These are phyloP conservation scores for Mycosarcoma mackinlayi DNA, from an alignment of 1,284 basidiomycete species.

Conservation along the genomic window DNA sequence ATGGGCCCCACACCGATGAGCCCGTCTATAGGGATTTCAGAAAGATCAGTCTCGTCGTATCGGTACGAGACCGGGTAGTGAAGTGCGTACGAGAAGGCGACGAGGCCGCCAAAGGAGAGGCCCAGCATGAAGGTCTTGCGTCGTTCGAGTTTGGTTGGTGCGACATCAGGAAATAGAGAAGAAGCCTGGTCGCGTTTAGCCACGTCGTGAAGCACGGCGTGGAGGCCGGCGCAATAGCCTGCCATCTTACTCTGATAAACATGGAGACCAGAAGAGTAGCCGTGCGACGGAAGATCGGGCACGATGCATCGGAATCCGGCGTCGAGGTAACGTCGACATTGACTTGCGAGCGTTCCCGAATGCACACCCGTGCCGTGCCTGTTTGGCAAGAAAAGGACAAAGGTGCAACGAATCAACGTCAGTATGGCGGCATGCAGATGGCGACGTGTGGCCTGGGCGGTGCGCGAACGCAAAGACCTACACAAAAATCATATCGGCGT, in stretches of 20 bases:
- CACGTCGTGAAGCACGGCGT: constrained; percentile 60
- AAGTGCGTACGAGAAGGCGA: constrained; percentile 59
- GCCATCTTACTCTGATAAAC: constrained; percentile 57
- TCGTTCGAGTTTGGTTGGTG: constrained; percentile 50
- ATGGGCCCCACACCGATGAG: constrained; percentile 63
- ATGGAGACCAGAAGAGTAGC: constrained; percentile 63
- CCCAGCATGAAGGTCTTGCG: constrained; percentile 63
- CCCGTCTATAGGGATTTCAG: constrained; percentile 63
- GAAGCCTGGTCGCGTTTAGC: constrained; percentile 50
- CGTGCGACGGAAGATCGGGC: constrained; percentile 63
- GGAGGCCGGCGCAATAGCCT: constrained; percentile 56
- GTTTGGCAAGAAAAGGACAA: neutral
- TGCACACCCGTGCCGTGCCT: constrained; percentile 66
- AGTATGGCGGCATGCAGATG: neutral
- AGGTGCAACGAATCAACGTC: neutral
- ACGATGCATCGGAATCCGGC: constrained; percentile 64
- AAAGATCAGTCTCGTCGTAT: constrained; percentile 39
- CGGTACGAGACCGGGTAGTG: constrained; percentile 58
- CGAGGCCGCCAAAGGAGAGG: constrained; percentile 63
- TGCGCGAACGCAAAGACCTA: too few relatives aligned
- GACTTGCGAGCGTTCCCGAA: constrained; percentile 62
- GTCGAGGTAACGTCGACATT: constrained; percentile 64
- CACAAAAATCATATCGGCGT: constrained; percentile 62
- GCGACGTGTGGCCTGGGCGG: too few relatives aligned
- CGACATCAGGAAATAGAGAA: constrained; percentile 21